Conservation (phyloP, 139 green algal genomes). For the Ettlia oleoabundans region DNA sequence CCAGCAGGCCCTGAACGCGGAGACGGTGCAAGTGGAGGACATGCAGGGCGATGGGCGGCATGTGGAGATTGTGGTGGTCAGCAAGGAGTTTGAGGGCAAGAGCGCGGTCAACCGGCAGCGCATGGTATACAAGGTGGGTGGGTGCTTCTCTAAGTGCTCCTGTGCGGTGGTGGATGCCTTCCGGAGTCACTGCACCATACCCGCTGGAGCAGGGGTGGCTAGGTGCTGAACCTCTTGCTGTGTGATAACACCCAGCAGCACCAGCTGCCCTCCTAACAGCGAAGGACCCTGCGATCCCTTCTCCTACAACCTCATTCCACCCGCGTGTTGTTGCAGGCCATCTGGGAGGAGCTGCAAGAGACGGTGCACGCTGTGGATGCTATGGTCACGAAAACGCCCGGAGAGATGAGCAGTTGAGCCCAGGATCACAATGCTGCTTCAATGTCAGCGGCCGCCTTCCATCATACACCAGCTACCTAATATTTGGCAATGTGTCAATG, state of each 20-base stretch:
- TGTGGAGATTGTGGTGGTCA: slow-evolving; percentile 83
- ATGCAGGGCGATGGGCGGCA: slow-evolving; percentile 69
- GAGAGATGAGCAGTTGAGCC: slow-evolving; percentile 37
- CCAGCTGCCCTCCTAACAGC: not conserved
- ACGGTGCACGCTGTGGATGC: slow-evolving; percentile 63
- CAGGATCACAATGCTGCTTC: not conserved
- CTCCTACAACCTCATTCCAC: not conserved
- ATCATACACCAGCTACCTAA: no score
- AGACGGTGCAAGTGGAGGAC: slow-evolving; percentile 67
- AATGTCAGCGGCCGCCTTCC: no score
- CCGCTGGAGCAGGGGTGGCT: no score
- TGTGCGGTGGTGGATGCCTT: not conserved
- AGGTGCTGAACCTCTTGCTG: no score
- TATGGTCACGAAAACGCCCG: slow-evolving; percentile 50
- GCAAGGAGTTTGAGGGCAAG: slow-evolving; percentile 78
- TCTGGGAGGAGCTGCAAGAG: slow-evolving; percentile 73
- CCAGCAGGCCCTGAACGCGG: slow-evolving; percentile 55
- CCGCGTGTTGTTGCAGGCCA: slow-evolving; percentile 28
- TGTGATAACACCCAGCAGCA: no score
- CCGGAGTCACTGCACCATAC: no score
- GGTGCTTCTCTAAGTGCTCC: not conserved
- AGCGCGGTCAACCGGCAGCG: slow-evolving; percentile 76
- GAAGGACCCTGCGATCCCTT: not conserved
- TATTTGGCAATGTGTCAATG: no score
- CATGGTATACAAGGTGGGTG: slow-evolving; percentile 86